Percentiles rank a stretch among this genome's conserved stretches.
Conservation (phyloP, 1,284 basidiomycete species). For the Porodaedalea pini region DNA sequence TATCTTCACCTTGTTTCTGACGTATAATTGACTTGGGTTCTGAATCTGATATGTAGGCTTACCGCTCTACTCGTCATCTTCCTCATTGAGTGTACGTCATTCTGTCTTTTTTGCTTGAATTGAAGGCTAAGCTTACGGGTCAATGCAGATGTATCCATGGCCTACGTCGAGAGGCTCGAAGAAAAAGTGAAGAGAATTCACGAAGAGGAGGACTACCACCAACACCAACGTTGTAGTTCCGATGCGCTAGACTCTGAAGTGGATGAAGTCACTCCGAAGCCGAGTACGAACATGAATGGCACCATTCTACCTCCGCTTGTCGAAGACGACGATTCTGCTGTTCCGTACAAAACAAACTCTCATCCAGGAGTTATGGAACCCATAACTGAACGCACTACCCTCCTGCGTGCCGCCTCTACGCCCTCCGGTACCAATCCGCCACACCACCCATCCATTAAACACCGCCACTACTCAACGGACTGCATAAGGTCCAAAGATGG, state of each 20-base stretch:
- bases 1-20: not conserved
- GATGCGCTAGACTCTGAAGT: not conserved
- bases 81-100: constrained; percentile 70
- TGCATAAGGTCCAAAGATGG: not conserved
- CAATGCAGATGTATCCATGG: constrained; percentile 56
- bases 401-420: constrained; percentile 1
- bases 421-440: too few species aligned
- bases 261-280: not conserved
- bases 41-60: constrained; percentile 41
- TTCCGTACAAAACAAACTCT: too few species aligned
- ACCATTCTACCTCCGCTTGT: not conserved
- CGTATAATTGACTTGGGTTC: not conserved
- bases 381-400: not conserved
- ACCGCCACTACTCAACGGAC: not conserved
- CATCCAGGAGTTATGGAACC: not conserved
- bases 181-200: constrained; percentile 13
- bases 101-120: constrained; percentile 15
- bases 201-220: constrained; percentile 15
- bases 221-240: constrained; percentile 11
- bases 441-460: not conserved
- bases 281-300: not conserved
- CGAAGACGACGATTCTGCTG: too few species aligned
- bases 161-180: constrained; percentile 60
- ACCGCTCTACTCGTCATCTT: constrained; percentile 65
- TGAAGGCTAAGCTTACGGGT: too few species aligned